These are phyloP conservation scores for Cylindrotheca fusiformis DNA, from an alignment of 108 stramenopile species.

Conservation along the genomic window DNA sequence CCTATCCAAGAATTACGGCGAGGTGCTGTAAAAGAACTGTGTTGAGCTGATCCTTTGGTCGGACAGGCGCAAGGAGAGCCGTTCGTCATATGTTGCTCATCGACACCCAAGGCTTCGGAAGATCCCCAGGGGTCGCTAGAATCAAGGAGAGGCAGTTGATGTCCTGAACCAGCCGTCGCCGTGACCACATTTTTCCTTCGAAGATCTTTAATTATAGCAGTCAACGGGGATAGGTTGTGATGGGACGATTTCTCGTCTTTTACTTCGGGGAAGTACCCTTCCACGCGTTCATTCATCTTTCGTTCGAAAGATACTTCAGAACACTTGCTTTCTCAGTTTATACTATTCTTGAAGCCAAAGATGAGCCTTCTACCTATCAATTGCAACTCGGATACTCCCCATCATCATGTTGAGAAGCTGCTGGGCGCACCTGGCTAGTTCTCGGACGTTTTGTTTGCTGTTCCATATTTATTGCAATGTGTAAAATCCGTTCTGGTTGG, in stretches of 20 bases:
- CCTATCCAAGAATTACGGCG: background rate
- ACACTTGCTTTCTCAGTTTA: too few species aligned
- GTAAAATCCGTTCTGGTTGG: too few species aligned
- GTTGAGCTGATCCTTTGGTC: background rate
- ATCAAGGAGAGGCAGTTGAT: constrained; percentile 14
- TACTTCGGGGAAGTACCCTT: constrained; percentile 27
- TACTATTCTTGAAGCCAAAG: too few species aligned
- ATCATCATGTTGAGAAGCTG: too few species aligned
- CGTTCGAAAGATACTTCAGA: too few species aligned
- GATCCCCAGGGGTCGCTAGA: constrained; percentile 38
- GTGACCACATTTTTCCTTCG: constrained; percentile 48
- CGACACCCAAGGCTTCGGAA: constrained; percentile 10
- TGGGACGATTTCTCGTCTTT: constrained; percentile 20
- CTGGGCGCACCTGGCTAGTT: too few species aligned
- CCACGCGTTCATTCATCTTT: constrained; percentile 1
- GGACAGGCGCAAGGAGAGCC: background rate
- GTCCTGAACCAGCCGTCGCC: constrained; percentile 38
- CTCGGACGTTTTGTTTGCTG: too few species aligned
- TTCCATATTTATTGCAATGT: too few species aligned
- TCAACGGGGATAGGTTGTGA: constrained; percentile 27
- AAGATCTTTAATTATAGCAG: constrained; percentile 35
- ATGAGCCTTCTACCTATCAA: too few species aligned
- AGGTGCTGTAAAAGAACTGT: background rate
- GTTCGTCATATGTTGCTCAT: background rate
- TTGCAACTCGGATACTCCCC: too few species aligned